phyloP scores from a whole-genome alignment of 148 eudicot genomes.

The Cornus florida region DNA sequence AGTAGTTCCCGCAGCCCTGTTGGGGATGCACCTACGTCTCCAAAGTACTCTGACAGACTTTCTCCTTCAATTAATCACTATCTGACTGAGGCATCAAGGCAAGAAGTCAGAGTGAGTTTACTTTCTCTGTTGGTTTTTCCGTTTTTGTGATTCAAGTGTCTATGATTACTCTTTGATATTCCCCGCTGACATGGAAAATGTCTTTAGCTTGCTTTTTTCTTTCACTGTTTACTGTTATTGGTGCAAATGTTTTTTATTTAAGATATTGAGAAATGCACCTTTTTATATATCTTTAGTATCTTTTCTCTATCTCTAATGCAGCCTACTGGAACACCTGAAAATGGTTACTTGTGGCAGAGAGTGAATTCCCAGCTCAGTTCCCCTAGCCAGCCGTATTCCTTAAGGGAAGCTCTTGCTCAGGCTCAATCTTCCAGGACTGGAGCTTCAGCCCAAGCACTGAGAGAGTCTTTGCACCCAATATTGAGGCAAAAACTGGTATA shows the following conservation, averaged over 20 bases:
- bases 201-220: background rate
- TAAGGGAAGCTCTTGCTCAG: constrained; percentile 98
- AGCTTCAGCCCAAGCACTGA: constrained; percentile 87
- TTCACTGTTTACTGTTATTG: background rate
- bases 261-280: background rate
- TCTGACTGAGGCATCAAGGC: constrained; percentile 92
- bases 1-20: constrained; percentile 75
- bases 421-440: constrained; percentile 98
- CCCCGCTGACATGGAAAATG: background rate
- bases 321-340: constrained; percentile 96
- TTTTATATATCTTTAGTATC: background rate
- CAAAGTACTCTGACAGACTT: constrained; percentile 93
- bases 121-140: background rate
- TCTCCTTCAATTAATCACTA: constrained; percentile 97
- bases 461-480: constrained; percentile 95
- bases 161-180: background rate
- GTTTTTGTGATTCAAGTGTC: background rate
- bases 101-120: constrained; percentile 70
- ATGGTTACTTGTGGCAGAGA: constrained; percentile 92
- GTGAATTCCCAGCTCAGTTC: constrained; percentile 94
- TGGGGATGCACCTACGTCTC: constrained; percentile 72
- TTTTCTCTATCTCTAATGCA: constrained; percentile 28
- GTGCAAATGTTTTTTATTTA: background rate
- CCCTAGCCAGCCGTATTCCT: constrained; percentile 99
- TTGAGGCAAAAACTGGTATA: constrained; percentile 93